These are phyloP conservation scores for Suhomyces guaymorum DNA, from an alignment of 1,139 yeast genomes.

Conservation along the genomic window DNA sequence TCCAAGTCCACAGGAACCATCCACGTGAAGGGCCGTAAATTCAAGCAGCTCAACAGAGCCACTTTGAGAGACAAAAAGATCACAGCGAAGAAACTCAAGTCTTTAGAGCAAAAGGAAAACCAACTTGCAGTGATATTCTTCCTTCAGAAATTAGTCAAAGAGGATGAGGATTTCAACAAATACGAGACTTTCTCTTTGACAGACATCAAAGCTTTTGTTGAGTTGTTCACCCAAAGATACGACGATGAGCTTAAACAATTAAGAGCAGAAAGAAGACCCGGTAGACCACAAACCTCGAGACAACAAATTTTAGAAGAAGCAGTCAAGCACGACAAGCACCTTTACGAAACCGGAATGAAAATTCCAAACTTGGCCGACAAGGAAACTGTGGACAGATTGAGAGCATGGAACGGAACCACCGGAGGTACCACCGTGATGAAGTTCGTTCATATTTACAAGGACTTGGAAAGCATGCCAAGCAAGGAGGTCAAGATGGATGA, in stretches of 20 bases:
- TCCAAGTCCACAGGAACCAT: conserved; percentile 60
- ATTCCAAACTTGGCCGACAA: conserved; percentile 72
- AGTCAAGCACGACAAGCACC: conserved; percentile 57
- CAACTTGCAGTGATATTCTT: conserved; percentile 60
- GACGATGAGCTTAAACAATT: conserved; percentile 69
- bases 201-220: conserved; percentile 63
- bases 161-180: conserved; percentile 42
- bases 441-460: conserved; percentile 37
- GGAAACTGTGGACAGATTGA: conserved; percentile 57
- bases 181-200: conserved; percentile 46
- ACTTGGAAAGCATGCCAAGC: conserved; percentile 31
- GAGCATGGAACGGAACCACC: conserved; percentile 77
- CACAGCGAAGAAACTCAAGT: conserved; percentile 54
- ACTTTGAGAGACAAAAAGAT: conserved; percentile 76
- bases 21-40: conserved; percentile 88
- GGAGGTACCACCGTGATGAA: conserved; percentile 76
- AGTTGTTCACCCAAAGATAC: conserved; percentile 64
- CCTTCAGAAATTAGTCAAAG: conserved; percentile 62
- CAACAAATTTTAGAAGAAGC: conserved; percentile 68
- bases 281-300: conserved; percentile 77
- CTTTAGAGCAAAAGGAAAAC: conserved; percentile 58
- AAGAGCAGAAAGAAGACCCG: conserved; percentile 67
- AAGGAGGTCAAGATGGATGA: conserved; percentile 30
- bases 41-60: conserved; percentile 83
- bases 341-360: conserved; percentile 67